These are phyloP conservation scores for Fusarium beomiforme DNA, from an alignment of 2,329 filamentous ascomycete genomes.

Conservation along the genomic window DNA sequence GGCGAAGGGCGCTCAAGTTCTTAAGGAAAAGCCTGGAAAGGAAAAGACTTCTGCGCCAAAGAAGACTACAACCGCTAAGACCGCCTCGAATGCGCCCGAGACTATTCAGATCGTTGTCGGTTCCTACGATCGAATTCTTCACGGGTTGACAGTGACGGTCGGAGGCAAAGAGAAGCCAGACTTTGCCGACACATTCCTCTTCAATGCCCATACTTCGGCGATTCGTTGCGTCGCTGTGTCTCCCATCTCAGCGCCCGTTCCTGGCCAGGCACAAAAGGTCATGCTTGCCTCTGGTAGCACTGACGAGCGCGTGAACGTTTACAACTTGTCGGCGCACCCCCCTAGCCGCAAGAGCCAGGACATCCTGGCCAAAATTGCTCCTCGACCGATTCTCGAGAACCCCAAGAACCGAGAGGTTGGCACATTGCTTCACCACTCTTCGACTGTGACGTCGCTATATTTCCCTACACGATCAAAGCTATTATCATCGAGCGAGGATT, in stretches of 20 bases:
- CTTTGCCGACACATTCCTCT: conserved; percentile 94
- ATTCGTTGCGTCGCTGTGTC: conserved; percentile 91
- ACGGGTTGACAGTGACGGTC: conserved; percentile 86
- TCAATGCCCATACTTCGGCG: conserved; percentile 90
- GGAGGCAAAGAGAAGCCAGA: conserved; percentile 57
- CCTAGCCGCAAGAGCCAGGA: conserved; percentile 66
- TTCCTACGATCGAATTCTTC: conserved; percentile 92
- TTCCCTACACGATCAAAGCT: conserved; percentile 91
- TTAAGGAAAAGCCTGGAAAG: conserved; percentile 27
- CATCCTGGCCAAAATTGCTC: conserved; percentile 73
- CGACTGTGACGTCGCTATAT: conserved; percentile 79
- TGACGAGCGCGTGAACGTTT: conserved; percentile 95
- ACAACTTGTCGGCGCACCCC: conserved; percentile 81
- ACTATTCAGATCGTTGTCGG: conserved; percentile 92
- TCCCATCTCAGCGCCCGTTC: conserved; percentile 70
- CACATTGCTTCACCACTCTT: conserved; percentile 85
- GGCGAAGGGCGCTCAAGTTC: conserved; percentile 26
- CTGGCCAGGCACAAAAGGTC: conserved; percentile 78
- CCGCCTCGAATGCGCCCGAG: conserved; percentile 47
- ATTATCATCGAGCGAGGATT: conserved; percentile 88
- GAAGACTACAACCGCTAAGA: conserved; percentile 29
- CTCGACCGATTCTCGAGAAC: conserved; percentile 83
- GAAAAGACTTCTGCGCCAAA: conserved; percentile 30
- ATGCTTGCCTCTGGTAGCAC: conserved; percentile 91
- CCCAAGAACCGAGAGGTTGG: conserved; percentile 88